Evolutionary conservation across 2,329 filamentous ascomycete genomes (phyloP), one percentile per base, ranked within the genome.

Genomic region (Monosporascus ibericus): DNA sequence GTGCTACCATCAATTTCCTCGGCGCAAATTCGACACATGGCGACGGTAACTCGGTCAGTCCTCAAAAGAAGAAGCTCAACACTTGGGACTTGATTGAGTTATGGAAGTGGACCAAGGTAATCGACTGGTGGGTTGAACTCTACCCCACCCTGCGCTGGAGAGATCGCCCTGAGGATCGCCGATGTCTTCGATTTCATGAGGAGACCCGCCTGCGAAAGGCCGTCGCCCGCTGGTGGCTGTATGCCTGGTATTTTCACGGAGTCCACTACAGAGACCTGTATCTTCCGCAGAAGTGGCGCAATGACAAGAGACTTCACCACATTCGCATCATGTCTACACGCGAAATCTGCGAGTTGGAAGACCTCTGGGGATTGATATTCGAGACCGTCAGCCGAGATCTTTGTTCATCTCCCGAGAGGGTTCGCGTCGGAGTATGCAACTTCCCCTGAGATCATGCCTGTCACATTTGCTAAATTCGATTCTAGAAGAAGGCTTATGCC

Each of bases 151-250:
- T 77, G 59, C 68, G 71, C 50, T 78, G 75, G 75, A 75, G 78
- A 56, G 68, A 75, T 2, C 62, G 70, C 9, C 71, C 72, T 0
- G 72, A 75, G 51, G 65, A 75, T 47, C 73, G 75, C 40, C 73
- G 79, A 17, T 69, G 68, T 38, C 68, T 82, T 6, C 64, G 64
- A 7, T 49, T 62, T 0, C 64, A 70, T 25, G 79, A 82, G 59
- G 68, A 68, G 27, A 56, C 63, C n/a, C 72, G 77, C 47, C 69
- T 81, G 48, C 73, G 79, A 5, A 70, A 72, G 55, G 78, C 76
- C 1, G 63, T 82, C 30, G 79, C 78, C 48, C 66, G 70, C 34
- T 82, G 78, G 78, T 80, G 78, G 77, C 68, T 79, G 4, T 82
- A 77, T 55, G 70, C 76, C 6, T 71, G 72, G 36, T 75, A 78